phyloP scores from a whole-genome alignment of 78 protist species.

The Mantamonas sphyraenae region DNA sequence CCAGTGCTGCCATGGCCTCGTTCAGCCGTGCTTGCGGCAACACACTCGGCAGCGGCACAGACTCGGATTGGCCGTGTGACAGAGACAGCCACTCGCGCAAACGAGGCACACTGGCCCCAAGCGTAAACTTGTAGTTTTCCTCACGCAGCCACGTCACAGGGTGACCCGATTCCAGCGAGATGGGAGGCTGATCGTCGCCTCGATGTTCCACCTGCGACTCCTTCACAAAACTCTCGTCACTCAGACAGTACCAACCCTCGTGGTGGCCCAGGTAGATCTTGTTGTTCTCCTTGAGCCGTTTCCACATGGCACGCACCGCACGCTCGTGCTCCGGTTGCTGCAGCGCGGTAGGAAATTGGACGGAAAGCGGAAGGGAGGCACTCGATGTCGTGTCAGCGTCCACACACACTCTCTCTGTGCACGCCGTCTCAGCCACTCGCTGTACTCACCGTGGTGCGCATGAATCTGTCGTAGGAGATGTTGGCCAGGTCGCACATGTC shows the following conservation, averaged over 20 bases:
- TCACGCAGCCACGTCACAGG: constrained; percentile 37
- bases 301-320: constrained; percentile 64
- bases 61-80: not conserved
- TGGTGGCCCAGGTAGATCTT: constrained; percentile 73
- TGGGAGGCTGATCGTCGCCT: not conserved
- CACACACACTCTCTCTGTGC: too few species aligned
- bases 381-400: too few species aligned
- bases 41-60: not conserved
- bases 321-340: too few species aligned
- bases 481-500: constrained; percentile 1
- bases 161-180: constrained; percentile 52
- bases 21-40: constrained; percentile 15
- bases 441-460: constrained; percentile 83
- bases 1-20: too few species aligned
- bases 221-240: constrained; percentile 85
- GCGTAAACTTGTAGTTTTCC: constrained; percentile 65
- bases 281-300: constrained; percentile 44
- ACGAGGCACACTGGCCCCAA: too few species aligned
- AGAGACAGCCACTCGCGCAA: too few species aligned
- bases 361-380: too few species aligned
- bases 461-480: constrained; percentile 47
- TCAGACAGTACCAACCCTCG: constrained; percentile 88
- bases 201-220: constrained; percentile 34
- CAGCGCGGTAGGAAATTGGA: too few species aligned
- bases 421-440: too few species aligned